Percentiles rank a stretch among this genome's conserved stretches.
phyloP scores from a whole-genome alignment of 2,329 filamentous ascomycete genomes.

The Fusarium temperatum region DNA sequence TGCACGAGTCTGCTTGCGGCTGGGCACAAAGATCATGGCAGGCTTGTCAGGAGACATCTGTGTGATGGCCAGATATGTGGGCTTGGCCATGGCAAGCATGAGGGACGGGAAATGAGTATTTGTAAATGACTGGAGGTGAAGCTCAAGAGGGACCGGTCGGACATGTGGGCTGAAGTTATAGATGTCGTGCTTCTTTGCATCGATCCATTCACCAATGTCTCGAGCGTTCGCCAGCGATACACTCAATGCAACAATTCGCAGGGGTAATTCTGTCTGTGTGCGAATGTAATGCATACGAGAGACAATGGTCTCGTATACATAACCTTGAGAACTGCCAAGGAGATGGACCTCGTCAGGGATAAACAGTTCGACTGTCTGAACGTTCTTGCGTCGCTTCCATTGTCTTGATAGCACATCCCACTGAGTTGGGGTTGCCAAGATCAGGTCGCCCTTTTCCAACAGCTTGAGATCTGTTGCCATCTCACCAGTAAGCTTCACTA shows the following conservation, averaged over 20 bases:
- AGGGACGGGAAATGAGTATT: conserved; percentile 97
- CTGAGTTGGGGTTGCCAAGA: conserved; percentile 90
- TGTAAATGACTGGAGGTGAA: conserved; percentile 94
- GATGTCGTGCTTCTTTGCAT: conserved; percentile 96
- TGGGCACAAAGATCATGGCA: conserved; percentile 90
- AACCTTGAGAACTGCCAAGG: conserved; percentile 85
- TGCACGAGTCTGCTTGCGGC: conserved; percentile 87
- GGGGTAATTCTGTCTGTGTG: conserved; percentile 81
- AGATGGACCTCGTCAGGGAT: conserved; percentile 96
- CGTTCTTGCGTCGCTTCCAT: conserved; percentile 96
- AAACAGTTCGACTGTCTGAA: conserved; percentile 88
- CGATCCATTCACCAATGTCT: conserved; percentile 97
- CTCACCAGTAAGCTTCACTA: conserved; percentile 94
- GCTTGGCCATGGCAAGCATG: conserved; percentile 98
- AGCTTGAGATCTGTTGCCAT: conserved; percentile 90
- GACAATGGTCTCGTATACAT: conserved; percentile 95
- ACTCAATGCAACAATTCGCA: conserved; percentile 89
- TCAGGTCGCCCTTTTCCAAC: conserved; percentile 85
- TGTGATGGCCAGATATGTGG: conserved; percentile 86
- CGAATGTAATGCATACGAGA: conserved; percentile 97
- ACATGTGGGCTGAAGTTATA: conserved; percentile 98
- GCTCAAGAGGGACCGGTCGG: conserved; percentile 86
- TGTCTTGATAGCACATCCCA: conserved; percentile 97
- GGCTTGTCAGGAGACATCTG: conserved; percentile 91
- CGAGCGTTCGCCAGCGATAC: conserved; percentile 93